Evolutionary conservation across 2,329 filamentous ascomycete genomes (phyloP), one percentile per base, ranked within the genome.

Genomic region (Periglandula ipomoeae): DNA sequence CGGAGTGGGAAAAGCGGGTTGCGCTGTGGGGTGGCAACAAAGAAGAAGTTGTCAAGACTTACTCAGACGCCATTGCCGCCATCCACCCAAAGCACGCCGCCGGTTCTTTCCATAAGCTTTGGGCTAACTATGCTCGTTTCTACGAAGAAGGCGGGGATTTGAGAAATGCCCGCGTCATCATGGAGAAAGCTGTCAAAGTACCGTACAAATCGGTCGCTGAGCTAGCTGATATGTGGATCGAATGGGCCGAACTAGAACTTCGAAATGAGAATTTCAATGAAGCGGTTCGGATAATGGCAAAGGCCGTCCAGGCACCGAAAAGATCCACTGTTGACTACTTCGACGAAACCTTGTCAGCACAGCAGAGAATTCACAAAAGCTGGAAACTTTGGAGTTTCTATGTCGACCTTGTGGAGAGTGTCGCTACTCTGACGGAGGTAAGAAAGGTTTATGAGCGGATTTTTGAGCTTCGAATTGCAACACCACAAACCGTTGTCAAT

Each of bases 321-420:
- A 76, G 89, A 55, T 96, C 91, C n/a, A 94, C 83, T 2, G 89
- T 98, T n/a, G 93, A 98, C 70, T 98, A 97, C 64, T 98, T 97
- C 61, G 93, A 98, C 64, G 94, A 98, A 64, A 89, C 81, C 0
- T 72, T 98, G 6, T 89, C 89, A 2, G 91, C 93, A 4, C 93
- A 98, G 64, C 93, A 97, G 70, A 81, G 94, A 53, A 87, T 98
- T 3, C 93, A 98, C 71, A 98, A 98, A 74, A 95, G 89, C 63
- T 98, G 93, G 93, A 98, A 97, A 66, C 71, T 98, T 10, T 98
- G 93, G 93, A 95, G 89, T 68, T 98, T 98, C 72, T 98, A 98
- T 59, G 90, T 98, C 37, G 93, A 98, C 64, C 79, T 98, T 1
- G 90, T 98, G 3, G 93, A 98, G 66, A 95, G 89, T 65, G 90